These are phyloP conservation scores for Lasiosphaeris hirsuta DNA, from an alignment of 495 filamentous ascomycete genomes.

Conservation along the genomic window DNA sequence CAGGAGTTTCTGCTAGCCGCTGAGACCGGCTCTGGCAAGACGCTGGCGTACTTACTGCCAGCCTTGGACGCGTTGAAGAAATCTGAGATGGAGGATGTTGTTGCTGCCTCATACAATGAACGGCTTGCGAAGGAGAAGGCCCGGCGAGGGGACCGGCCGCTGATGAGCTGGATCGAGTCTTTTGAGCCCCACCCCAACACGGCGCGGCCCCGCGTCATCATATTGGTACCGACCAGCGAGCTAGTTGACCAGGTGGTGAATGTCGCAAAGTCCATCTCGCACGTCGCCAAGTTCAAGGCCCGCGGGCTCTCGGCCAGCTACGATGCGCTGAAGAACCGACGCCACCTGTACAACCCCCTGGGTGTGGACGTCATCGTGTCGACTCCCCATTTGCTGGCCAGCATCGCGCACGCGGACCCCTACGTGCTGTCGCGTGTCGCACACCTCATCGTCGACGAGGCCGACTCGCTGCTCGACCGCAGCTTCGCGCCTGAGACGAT, in stretches of 20 bases:
- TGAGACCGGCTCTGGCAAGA: slow-evolving; percentile 97
- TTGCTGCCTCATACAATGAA: slow-evolving; percentile 50
- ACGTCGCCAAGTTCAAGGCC: slow-evolving; percentile 77
- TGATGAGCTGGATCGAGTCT: slow-evolving; percentile 36
- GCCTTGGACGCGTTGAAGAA: slow-evolving; percentile 78
- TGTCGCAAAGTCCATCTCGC: slow-evolving; percentile 75
- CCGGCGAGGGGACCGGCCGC: slow-evolving; percentile 50
- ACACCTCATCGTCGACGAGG: slow-evolving; percentile 89
- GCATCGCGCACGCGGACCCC: slow-evolving; percentile 80
- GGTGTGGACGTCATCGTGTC: slow-evolving; percentile 85
- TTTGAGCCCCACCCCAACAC: slow-evolving; percentile 67
- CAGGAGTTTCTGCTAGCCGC: slow-evolving; percentile 85
- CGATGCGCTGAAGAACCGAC: slow-evolving; percentile 76
- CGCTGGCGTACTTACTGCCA: slow-evolving; percentile 84
- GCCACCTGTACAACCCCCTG: slow-evolving; percentile 70
- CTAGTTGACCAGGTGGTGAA: slow-evolving; percentile 81
- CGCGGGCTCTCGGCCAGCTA: slow-evolving; percentile 73
- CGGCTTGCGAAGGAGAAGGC: slow-evolving; percentile 42
- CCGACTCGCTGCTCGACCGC: slow-evolving; percentile 90
- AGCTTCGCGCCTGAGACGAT: slow-evolving; percentile 82
- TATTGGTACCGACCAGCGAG: slow-evolving; percentile 91
- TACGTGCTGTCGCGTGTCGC: slow-evolving; percentile 83
- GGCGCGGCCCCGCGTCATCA: slow-evolving; percentile 75
- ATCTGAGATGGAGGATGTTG: slow-evolving; percentile 61
- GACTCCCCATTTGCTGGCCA: slow-evolving; percentile 83